phyloP scores from a whole-genome alignment of 2,329 filamentous ascomycete species.

The Arthrobotrys pseudoclavata region DNA sequence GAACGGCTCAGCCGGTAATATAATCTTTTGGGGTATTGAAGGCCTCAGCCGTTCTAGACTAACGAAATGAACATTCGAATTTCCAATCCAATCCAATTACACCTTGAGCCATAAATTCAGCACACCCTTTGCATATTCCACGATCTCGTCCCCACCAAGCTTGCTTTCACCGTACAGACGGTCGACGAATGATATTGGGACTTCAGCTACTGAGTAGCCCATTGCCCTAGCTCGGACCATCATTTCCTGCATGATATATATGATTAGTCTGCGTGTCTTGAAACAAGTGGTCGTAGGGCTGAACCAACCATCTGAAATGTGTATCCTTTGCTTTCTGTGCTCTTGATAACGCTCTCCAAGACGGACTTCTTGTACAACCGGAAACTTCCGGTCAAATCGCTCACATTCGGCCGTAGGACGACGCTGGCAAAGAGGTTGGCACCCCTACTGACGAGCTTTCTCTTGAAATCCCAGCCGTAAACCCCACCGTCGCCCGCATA shows the following conservation, averaged over 20 bases:
- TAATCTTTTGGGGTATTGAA: constrained; percentile 1
- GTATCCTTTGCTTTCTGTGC: constrained; percentile 95
- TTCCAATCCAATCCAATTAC: constrained; percentile 65
- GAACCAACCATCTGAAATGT: constrained; percentile 87
- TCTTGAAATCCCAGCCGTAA: constrained; percentile 95
- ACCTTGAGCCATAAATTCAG: constrained; percentile 83
- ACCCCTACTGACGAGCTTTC: constrained; percentile 81
- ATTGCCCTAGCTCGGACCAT: constrained; percentile 97
- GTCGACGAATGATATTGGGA: constrained; percentile 96
- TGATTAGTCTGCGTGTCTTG: constrained; percentile 10
- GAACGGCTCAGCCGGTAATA: constrained; percentile 13
- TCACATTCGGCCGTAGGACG: constrained; percentile 90
- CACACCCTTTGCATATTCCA: constrained; percentile 92
- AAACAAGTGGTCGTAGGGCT: not conserved
- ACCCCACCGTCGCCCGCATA: constrained; percentile 92
- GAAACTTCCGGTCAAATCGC: constrained; percentile 95
- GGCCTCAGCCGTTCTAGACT: constrained; percentile 19
- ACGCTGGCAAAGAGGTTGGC: constrained; percentile 98
- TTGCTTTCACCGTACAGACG: constrained; percentile 95
- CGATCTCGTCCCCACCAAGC: constrained; percentile 93
- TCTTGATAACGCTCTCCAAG: constrained; percentile 88
- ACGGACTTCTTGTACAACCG: constrained; percentile 92
- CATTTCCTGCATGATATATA: constrained; percentile 74
- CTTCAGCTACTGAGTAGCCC: constrained; percentile 93
- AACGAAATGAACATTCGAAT: constrained; percentile 9